Evolutionary conservation across 2,329 filamentous ascomycete species (phyloP).

Genomic region (Xylariaceae sp.): DNA sequence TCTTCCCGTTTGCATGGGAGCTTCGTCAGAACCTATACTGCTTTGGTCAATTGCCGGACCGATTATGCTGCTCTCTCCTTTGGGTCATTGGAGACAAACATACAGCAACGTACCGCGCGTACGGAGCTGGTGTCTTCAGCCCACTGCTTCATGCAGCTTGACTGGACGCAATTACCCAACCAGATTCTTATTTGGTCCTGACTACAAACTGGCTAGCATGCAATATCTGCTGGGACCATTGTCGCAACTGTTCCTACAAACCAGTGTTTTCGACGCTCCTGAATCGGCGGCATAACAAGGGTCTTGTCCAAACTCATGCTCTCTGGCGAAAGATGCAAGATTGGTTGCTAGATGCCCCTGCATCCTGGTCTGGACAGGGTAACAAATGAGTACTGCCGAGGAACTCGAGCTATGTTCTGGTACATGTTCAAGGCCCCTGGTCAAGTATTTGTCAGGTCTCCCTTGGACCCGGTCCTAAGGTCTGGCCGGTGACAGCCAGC

Average conservation of each 20-base stretch:
- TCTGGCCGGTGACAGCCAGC: neutral
- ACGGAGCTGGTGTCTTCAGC: neutral
- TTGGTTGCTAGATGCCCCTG: neutral
- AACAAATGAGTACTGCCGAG: slow-evolving; percentile 3
- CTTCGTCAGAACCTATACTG: neutral
- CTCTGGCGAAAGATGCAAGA: neutral
- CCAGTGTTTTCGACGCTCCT: neutral
- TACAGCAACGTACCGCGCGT: neutral
- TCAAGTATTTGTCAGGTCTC: slow-evolving; percentile 6
- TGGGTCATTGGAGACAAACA: slow-evolving; percentile 1
- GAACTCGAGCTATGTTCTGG: slow-evolving; percentile 6
- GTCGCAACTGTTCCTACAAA: neutral
- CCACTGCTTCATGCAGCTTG: neutral
- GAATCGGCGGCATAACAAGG: slow-evolving; percentile 1
- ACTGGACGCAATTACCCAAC: neutral
- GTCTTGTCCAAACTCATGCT: neutral
- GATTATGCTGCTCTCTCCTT: neutral
- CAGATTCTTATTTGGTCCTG: neutral
- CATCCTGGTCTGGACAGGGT: neutral
- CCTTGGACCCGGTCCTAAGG: neutral
- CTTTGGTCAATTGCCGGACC: neutral
- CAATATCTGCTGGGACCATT: neutral
- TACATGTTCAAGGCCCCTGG: slow-evolving; percentile 7
- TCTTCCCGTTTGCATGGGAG: neutral
- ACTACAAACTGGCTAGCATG: slow-evolving; percentile 3